phyloP scores from a whole-genome alignment of 768 basidiomycete genomes.

The Nidularia pulvinata region DNA sequence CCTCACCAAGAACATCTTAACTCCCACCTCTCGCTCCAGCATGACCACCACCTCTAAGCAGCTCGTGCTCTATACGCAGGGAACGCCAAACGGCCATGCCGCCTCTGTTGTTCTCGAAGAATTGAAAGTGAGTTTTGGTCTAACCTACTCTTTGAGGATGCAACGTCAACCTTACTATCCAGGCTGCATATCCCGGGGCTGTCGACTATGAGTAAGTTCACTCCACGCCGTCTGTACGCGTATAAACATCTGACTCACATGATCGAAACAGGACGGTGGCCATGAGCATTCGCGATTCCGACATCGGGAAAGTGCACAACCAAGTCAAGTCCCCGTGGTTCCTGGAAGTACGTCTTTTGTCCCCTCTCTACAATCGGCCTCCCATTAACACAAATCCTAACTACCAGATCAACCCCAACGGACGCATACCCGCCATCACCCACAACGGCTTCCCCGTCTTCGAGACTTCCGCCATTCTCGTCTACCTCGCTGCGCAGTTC shows the following conservation, averaged over 20 bases:
- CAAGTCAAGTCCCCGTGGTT: conserved; percentile 11
- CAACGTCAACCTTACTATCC: too few relatives aligned
- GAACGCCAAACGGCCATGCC: conserved; percentile 58
- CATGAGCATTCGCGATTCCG: conserved; percentile 44
- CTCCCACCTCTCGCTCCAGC: too few relatives aligned
- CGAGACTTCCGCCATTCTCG: conserved; percentile 74
- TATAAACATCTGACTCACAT: conserved; percentile 6
- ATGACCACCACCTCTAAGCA: conserved; percentile 3
- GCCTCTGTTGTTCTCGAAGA: conserved; percentile 62
- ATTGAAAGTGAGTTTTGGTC: conserved; percentile 22
- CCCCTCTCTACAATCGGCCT: too few relatives aligned
- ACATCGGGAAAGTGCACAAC: conserved; percentile 45
- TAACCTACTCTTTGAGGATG: too few relatives aligned
- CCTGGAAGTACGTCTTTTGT: too few relatives aligned
- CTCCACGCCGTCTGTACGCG: conserved; percentile 36
- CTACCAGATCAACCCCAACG: conserved; percentile 73
- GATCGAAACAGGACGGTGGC: background rate
- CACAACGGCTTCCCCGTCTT: conserved; percentile 66
- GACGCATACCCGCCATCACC: conserved; percentile 63
- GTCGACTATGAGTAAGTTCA: conserved; percentile 1
- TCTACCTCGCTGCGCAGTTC: conserved; percentile 76
- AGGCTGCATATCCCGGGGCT: too few relatives aligned
- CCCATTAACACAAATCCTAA: conserved; percentile 41
- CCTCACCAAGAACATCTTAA: too few relatives aligned
- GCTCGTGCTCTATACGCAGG: conserved; percentile 37